A percentile compares a stretch with the other conserved stretches of the same genome.
phyloP scores from a whole-genome alignment of 192 early-diverging fungal species.

The Coemansia sp. region DNA sequence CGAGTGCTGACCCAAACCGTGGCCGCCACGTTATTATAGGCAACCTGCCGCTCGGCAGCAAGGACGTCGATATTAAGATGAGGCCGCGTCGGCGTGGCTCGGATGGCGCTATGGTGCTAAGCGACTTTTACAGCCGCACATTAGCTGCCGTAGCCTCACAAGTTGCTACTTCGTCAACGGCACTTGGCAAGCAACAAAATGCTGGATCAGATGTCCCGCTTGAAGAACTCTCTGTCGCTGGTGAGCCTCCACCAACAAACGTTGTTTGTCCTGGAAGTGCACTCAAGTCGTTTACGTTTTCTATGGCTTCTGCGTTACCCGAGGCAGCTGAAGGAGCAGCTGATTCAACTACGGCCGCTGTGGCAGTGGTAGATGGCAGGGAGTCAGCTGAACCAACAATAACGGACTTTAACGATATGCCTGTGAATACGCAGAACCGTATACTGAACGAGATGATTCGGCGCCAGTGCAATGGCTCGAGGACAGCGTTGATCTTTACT shows the following conservation, averaged over 20 bases:
- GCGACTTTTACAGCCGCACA: conserved; percentile 27
- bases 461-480: conserved; percentile 42
- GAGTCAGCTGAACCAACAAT: not conserved
- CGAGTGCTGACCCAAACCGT: not conserved
- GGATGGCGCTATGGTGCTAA: conserved; percentile 44
- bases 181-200: not conserved
- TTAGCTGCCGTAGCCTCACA: conserved; percentile 11
- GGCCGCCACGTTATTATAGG: conserved; percentile 8
- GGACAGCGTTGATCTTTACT: conserved; percentile 62
- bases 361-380: not conserved
- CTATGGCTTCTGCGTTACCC: not conserved
- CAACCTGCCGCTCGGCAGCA: conserved; percentile 8
- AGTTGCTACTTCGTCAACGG: not conserved
- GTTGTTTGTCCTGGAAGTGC: not conserved
- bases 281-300: conserved; percentile 4
- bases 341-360: not conserved
- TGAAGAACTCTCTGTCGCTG: not conserved
- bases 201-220: not conserved
- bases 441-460: conserved; percentile 68
- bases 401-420: conserved; percentile 61
- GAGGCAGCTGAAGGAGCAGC: not conserved
- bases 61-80: conserved; percentile 3
- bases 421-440: conserved; percentile 55
- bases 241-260: not conserved
- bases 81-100: conserved; percentile 29